Base-by-base conservation (phyloP, 805 yeast genomes). In the Lachancea thermotolerans region DNA sequence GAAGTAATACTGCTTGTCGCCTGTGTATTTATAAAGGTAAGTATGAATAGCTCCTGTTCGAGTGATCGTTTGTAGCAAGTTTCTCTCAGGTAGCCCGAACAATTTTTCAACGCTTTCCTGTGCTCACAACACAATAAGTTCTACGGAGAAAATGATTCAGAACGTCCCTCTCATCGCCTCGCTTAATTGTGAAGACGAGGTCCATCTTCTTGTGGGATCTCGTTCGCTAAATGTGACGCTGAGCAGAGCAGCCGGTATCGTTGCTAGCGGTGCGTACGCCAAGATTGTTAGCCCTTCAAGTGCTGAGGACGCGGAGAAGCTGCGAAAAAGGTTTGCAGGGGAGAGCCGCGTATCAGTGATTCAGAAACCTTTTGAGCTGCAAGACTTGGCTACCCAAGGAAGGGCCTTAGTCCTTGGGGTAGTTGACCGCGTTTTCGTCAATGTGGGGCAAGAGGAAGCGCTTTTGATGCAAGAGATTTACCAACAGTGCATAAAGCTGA, bases 341-440 rank as follows among this genome's bases (percentile, higher is more conserved):
- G 53, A 57, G 10, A 58, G 62, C 9, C 52, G 59, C 8, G 56
- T 72, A 7, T 44, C 45, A 18, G 48, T 66, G 16, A 42, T 71
- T 1, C 49, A 62, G 11, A 60, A 71, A 42, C 45, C 50, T 2
- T 76, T 76, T 47, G 59, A 66, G 14, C 28, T 66, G 2, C 47
- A 53, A 1, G 83, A 79, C 55, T 65, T 88, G 33, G 65, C 70
- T 1, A 64, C 71, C 0, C 57, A 75, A 31, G 96, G 96, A 3
- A 71, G 95, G 42, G 55, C 59, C 0, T 75, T 75, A 21, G 88
- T 83, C 3, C 81, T 76, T 39, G 58, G 65, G 27, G 69, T 86
- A 2, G 87, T 87, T 4, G 97, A 90, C 60, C 69, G 79, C 46
- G 90, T 86, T 1, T 89, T 85, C 63, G 82, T 88, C 2, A 72